These are phyloP conservation scores for Margaritispora aquatica DNA, from an alignment of 495 filamentous ascomycete species.

Conservation along the genomic window DNA sequence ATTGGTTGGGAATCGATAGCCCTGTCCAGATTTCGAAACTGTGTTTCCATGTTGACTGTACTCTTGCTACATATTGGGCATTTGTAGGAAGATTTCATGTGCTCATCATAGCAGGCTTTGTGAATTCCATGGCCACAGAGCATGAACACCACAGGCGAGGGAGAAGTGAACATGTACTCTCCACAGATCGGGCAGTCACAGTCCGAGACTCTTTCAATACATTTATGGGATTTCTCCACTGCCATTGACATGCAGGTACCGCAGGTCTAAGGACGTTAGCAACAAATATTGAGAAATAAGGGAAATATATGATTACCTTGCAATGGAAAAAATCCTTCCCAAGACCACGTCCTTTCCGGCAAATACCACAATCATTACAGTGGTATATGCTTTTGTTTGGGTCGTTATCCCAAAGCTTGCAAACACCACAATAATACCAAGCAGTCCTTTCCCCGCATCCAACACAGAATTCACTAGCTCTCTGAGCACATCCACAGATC, in stretches of 20 bases:
- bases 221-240: slow-evolving; percentile 76
- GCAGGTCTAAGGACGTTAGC: slow-evolving; percentile 55
- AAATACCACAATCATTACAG: slow-evolving; percentile 94
- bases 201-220: slow-evolving; percentile 89
- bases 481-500: slow-evolving; percentile 83
- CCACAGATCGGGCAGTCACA: slow-evolving; percentile 98
- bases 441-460: slow-evolving; percentile 71
- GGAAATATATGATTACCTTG: slow-evolving; percentile 62
- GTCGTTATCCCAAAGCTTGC: slow-evolving; percentile 97
- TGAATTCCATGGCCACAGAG: slow-evolving; percentile 96
- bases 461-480: slow-evolving; percentile 68
- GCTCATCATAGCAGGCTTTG: slow-evolving; percentile 72
- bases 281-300: background rate
- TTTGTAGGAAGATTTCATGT: slow-evolving; percentile 82
- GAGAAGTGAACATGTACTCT: slow-evolving; percentile 96
- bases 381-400: slow-evolving; percentile 90
- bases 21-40: slow-evolving; percentile 83
- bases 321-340: slow-evolving; percentile 98
- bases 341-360: slow-evolving; percentile 80
- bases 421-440: slow-evolving; percentile 91
- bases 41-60: slow-evolving; percentile 92
- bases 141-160: slow-evolving; percentile 85
- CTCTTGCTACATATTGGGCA: slow-evolving; percentile 94
- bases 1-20: slow-evolving; percentile 87
- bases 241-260: slow-evolving; percentile 85